A percentile compares a stretch with the other conserved stretches of the same genome.
These are phyloP conservation scores for Trichoderma breve DNA, from an alignment of 2,329 filamentous ascomycete species.

Conservation along the genomic window DNA sequence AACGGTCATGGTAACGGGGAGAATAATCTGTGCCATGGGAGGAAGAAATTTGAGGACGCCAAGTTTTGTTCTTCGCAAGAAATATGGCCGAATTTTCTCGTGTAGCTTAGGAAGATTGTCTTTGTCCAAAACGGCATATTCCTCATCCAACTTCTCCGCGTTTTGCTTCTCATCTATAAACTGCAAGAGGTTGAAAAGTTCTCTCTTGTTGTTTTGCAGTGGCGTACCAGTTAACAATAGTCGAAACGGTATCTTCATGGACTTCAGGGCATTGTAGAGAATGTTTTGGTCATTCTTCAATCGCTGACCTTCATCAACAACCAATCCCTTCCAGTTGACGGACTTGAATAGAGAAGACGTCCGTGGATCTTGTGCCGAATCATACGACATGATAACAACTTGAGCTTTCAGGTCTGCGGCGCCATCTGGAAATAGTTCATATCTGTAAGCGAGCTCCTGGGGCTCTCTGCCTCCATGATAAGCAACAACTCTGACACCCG, in stretches of 20 bases:
- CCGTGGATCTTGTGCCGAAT: slow-evolving; percentile 74
- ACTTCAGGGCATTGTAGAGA: slow-evolving; percentile 71
- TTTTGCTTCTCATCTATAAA: slow-evolving; percentile 75
- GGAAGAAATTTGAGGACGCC: slow-evolving; percentile 90
- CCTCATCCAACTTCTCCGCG: slow-evolving; percentile 69
- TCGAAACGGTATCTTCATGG: slow-evolving; percentile 77
- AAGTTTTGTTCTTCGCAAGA: slow-evolving; percentile 76
- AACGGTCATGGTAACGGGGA: slow-evolving; percentile 92
- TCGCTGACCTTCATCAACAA: slow-evolving; percentile 93
- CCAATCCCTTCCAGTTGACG: slow-evolving; percentile 80
- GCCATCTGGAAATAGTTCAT: slow-evolving; percentile 77
- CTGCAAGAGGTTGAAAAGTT: slow-evolving; percentile 94
- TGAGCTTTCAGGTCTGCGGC: slow-evolving; percentile 75
- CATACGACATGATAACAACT: slow-evolving; percentile 92
- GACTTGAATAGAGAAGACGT: slow-evolving; percentile 64
- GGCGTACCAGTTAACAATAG: slow-evolving; percentile 88
- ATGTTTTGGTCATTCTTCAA: slow-evolving; percentile 89
- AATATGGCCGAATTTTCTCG: slow-evolving; percentile 72
- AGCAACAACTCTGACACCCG: slow-evolving; percentile 80
- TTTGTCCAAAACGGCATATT: slow-evolving; percentile 75
- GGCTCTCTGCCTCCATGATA: slow-evolving; percentile 79
- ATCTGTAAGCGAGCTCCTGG: slow-evolving; percentile 72
- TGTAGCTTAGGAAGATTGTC: slow-evolving; percentile 82
- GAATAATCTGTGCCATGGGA: slow-evolving; percentile 89
- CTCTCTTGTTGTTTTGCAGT: slow-evolving; percentile 90